phyloP scores from a whole-genome alignment of 148 eudicot genomes.

The Cornus florida region DNA sequence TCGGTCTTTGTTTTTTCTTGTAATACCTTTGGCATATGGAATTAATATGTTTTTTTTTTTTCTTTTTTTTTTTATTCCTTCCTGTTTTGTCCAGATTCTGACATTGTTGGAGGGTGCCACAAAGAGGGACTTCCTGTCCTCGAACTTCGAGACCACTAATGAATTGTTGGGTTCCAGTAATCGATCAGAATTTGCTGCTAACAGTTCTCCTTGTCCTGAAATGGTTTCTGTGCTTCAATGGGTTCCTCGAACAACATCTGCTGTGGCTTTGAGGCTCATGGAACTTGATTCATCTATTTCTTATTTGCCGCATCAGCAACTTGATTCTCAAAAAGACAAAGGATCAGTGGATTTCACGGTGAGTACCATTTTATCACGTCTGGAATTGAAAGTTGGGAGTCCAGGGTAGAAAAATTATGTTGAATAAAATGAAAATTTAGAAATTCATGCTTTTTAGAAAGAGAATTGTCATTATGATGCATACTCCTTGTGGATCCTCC shows the following conservation, averaged over 20 bases:
- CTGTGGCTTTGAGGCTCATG: conserved; percentile 53
- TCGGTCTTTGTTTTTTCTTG: not conserved
- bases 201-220: conserved; percentile 25
- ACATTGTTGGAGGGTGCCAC: conserved; percentile 65
- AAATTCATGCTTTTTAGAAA: not conserved
- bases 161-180: conserved; percentile 49
- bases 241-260: conserved; percentile 54
- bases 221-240: conserved; percentile 70
- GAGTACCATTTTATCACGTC: conserved; percentile 12
- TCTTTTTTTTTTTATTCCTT: not conserved
- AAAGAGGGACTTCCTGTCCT: conserved; percentile 58
- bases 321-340: conserved; percentile 25
- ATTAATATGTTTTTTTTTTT: not conserved
- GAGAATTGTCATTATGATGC: not conserved
- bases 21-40: too few relatives aligned
- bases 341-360: conserved; percentile 29
- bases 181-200: conserved; percentile 26
- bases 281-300: conserved; percentile 48
- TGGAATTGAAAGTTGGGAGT: not conserved
- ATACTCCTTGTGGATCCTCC: not conserved
- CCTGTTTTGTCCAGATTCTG: conserved; percentile 64
- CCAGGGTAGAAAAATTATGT: not conserved
- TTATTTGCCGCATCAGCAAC: conserved; percentile 29
- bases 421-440: not conserved
- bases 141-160: conserved; percentile 55